Base-by-base conservation (phyloP, 176 grass and related monocot species). In the Areca catechu region DNA sequence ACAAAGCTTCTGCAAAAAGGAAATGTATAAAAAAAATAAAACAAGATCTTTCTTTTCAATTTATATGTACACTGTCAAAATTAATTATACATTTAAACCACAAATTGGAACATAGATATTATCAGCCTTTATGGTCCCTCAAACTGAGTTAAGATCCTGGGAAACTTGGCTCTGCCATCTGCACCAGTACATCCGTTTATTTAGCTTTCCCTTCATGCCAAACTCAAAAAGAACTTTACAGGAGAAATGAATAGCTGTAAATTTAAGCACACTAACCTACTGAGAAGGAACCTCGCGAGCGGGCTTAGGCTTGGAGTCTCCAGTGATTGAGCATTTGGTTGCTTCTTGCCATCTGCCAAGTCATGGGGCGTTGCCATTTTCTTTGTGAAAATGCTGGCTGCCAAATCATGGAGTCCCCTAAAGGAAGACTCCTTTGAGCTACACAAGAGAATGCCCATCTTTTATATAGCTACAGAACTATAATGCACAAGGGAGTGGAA, bases 121-220 rank as follows among this genome's bases (percentile, higher is more conserved):
- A 18, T 48, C 21, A 56, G 60, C 66, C 58, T 61, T 56, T 67
- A 30, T 66, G 23, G 21, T 21, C 56, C n/a, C 54, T 79, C 87
- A 99, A 57, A 89, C 85, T 15, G 84, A 76, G 71, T 85, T 93
- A 52, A 99, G 87, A 68, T 99, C 88, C 67, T 93, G 83, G 1
- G 94, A 99, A 71, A 93, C 88, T 79, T 99, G 94, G 64, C 60
- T 89, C 73, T 93, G 94, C 94, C 94, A 93, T 77, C 94, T 99
- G 76, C 73, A 79, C 56, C 51, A 19, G 19, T 25, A 20, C 48
- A 67, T 50, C 25, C 27, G 71, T 23, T 47, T 22, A 68, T 43
- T 57, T 79, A 34, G 53, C 37, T 12, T 12, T 66, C 14, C 9
- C 58, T 75, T 58, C 69, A 72, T 66, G 19, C 3, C 23, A 20